Evolutionary conservation across 495 filamentous ascomycete genomes (phyloP).

Genomic region (Aspergillus mulundensis): DNA sequence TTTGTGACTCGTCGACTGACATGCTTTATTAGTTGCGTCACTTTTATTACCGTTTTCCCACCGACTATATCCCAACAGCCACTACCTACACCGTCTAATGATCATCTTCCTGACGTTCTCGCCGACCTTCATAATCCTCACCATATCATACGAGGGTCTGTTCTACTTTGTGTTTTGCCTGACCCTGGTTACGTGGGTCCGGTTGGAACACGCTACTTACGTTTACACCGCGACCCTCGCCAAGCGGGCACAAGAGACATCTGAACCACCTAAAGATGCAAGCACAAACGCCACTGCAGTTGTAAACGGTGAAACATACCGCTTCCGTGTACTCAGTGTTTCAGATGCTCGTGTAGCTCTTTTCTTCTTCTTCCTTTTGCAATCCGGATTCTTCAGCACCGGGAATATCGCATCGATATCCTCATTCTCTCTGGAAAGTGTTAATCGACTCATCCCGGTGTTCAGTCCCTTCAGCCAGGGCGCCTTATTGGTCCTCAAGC

Average conservation of each 20-base stretch:
- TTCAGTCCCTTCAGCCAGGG: constrained; percentile 93
- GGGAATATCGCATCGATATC: constrained; percentile 95
- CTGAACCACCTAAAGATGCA: constrained; percentile 22
- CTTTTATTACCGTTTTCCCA: constrained; percentile 78
- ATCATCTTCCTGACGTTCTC: constrained; percentile 92
- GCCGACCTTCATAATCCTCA: constrained; percentile 91
- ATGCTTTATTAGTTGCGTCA: constrained; percentile 55
- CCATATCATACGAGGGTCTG: constrained; percentile 95
- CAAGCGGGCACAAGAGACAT: constrained; percentile 20
- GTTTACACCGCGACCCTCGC: constrained; percentile 40
- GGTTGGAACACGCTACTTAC: constrained; percentile 78
- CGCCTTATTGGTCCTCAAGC: constrained; percentile 80
- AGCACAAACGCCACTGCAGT: constrained; percentile 25
- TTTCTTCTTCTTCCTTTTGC: constrained; percentile 92
- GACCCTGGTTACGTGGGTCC: constrained; percentile 83
- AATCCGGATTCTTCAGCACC: constrained; percentile 95
- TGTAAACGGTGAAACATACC: constrained; percentile 35
- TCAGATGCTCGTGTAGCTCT: constrained; percentile 81
- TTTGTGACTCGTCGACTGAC: constrained; percentile 6
- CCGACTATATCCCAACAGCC: constrained; percentile 71
- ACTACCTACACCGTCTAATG: constrained; percentile 86
- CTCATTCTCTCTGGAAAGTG: constrained; percentile 89
- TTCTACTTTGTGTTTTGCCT: constrained; percentile 91
- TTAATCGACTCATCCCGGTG: constrained; percentile 85
- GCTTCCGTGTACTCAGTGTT: constrained; percentile 70